Percentiles rank a stretch among this genome's conserved stretches.
Conservation (phyloP, 1,284 basidiomycete genomes). For the Boletus semigastroideus region DNA sequence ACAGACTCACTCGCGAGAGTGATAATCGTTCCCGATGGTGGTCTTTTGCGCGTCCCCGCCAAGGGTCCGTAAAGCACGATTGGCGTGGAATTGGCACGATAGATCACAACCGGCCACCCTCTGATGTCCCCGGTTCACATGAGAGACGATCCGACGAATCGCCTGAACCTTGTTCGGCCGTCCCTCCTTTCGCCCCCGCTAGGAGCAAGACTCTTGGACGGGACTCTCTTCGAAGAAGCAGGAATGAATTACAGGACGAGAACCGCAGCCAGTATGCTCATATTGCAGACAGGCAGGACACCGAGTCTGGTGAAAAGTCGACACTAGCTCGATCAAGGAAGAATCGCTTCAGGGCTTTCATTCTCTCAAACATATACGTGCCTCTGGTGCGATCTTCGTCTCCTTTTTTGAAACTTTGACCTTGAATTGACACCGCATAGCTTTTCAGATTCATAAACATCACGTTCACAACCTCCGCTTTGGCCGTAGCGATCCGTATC, state of each 20-base stretch:
- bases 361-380: slow-evolving; percentile 71
- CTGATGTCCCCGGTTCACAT: slow-evolving; percentile 13
- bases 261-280: slow-evolving; percentile 34
- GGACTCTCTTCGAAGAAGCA: slow-evolving; percentile 66
- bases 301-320: slow-evolving; percentile 35
- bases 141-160: slow-evolving; percentile 22
- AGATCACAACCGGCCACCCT: slow-evolving; percentile 15
- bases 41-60: slow-evolving; percentile 56
- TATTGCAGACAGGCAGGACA: slow-evolving; percentile 33
- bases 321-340: slow-evolving; percentile 45
- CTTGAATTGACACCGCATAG: slow-evolving; percentile 41
- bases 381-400: slow-evolving; percentile 56
- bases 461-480: slow-evolving; percentile 74
- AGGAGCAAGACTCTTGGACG: slow-evolving; percentile 62
- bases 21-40: slow-evolving; percentile 58
- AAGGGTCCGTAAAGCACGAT: slow-evolving; percentile 20
- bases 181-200: slow-evolving; percentile 50
- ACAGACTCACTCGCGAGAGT: slow-evolving; percentile 36
- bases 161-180: slow-evolving; percentile 29
- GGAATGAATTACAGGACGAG: slow-evolving; percentile 38
- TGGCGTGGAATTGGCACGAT: slow-evolving; percentile 23
- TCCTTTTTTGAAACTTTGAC: slow-evolving; percentile 15
- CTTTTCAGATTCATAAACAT: slow-evolving; percentile 86
- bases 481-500: slow-evolving; percentile 80
- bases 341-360: slow-evolving; percentile 60